Evolutionary conservation across 2,329 filamentous ascomycete species (phyloP).

Genomic region (Fusarium pseudoanthophilum): DNA sequence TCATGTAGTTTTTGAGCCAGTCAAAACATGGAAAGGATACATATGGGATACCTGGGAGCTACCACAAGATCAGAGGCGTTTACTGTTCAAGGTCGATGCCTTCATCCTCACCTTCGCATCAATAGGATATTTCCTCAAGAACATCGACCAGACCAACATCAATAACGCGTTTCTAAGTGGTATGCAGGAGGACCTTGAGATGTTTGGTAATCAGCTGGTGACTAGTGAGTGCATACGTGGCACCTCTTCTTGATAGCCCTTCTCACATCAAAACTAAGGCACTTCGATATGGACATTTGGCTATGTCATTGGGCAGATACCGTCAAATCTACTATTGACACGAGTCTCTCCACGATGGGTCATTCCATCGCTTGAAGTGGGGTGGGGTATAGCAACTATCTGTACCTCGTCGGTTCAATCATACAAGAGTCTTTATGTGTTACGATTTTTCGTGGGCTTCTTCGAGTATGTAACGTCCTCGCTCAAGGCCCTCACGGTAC

Average conservation of each 20-base stretch:
- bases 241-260: fast-evolving
- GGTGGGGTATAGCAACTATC: constrained; percentile 25
- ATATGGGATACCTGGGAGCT: constrained; percentile 1
- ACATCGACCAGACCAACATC: neutral
- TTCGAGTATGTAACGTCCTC: constrained; percentile 14
- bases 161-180: neutral
- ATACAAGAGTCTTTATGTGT: constrained; percentile 17
- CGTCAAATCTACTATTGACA: constrained; percentile 39
- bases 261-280: neutral
- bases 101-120: neutral
- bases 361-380: constrained; percentile 15
- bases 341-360: constrained; percentile 12
- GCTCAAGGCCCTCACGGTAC: neutral
- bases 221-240: neutral
- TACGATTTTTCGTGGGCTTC: constrained; percentile 34
- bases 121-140: constrained; percentile 2
- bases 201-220: constrained; percentile 3
- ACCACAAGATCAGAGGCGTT: neutral
- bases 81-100: neutral
- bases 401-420: constrained; percentile 7
- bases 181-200: neutral
- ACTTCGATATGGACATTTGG: constrained; percentile 35
- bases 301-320: constrained; percentile 43
- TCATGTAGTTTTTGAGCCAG: neutral
- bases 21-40: constrained; percentile 1